Evolutionary conservation across 441 rosid species (phyloP).

Genomic region (Manihot esculenta): DNA sequence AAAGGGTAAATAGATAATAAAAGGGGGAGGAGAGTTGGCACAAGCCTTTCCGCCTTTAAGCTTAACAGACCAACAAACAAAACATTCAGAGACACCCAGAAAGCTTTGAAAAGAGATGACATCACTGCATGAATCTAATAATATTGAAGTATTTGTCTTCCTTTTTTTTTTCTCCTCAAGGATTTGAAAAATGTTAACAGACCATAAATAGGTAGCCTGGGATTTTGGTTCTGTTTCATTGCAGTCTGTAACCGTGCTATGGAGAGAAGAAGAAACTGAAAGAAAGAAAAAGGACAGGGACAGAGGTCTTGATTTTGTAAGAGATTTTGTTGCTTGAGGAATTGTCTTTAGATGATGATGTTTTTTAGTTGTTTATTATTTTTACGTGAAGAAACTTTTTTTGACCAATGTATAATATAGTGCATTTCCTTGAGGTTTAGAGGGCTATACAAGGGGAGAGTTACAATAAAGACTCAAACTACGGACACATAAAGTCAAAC

Average conservation of each 20-base stretch:
- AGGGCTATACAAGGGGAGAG: too few relatives aligned
- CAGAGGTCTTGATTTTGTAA: conserved; percentile 30
- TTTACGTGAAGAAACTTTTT: too few relatives aligned
- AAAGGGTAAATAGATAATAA: too few relatives aligned
- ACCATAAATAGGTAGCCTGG: conserved; percentile 1
- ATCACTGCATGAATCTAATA: conserved; percentile 21
- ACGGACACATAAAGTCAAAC: too few relatives aligned
- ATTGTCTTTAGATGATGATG: conserved; percentile 23
- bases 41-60: too few relatives aligned
- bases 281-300: conserved; percentile 8
- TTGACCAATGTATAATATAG: too few relatives aligned
- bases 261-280: conserved; percentile 5
- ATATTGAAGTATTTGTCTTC: conserved; percentile 20
- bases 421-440: too few relatives aligned
- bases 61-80: too few relatives aligned
- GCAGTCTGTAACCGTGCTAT: conserved; percentile 12
- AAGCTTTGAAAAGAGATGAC: conserved; percentile 23
- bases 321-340: conserved; percentile 40
- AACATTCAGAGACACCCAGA: conserved; percentile 11
- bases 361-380: background rate
- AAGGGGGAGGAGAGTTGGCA: too few relatives aligned
- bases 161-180: too few relatives aligned
- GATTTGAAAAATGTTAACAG: too few relatives aligned
- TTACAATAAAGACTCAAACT: too few relatives aligned
- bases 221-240: conserved; percentile 13